These are phyloP conservation scores for Filobasidium uniguttulatum DNA, from an alignment of 1,284 basidiomycete species.

Conservation along the genomic window DNA sequence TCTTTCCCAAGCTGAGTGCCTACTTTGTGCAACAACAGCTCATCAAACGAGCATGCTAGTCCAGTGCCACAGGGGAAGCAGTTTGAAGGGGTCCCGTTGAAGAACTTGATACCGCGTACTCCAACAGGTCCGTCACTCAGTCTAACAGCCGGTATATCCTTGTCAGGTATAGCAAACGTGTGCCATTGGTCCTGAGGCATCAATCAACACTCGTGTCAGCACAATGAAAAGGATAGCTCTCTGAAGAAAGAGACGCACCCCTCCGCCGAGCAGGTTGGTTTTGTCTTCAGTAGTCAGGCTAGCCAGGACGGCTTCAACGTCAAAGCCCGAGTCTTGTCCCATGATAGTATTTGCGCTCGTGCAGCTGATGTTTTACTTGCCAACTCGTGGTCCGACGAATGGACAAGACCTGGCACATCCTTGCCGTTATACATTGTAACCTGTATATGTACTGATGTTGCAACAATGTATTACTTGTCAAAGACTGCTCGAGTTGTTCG, in stretches of 20 bases:
- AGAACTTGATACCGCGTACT: slow-evolving; percentile 17
- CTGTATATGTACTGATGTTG: too few relatives aligned
- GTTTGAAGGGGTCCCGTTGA: slow-evolving; percentile 14
- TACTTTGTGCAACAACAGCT: slow-evolving; percentile 48
- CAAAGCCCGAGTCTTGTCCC: too few relatives aligned
- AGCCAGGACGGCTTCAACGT: slow-evolving; percentile 14
- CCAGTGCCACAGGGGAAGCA: slow-evolving; percentile 19
- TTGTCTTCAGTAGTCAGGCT: slow-evolving; percentile 40
- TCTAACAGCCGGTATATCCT: neutral
- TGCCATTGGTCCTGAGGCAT: slow-evolving; percentile 72
- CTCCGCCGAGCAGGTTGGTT: slow-evolving; percentile 46
- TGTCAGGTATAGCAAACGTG: slow-evolving; percentile 33
- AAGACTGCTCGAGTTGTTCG: too few relatives aligned
- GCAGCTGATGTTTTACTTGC: too few relatives aligned
- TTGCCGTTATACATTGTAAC: too few relatives aligned
- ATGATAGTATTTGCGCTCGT: too few relatives aligned
- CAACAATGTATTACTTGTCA: too few relatives aligned
- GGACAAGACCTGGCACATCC: too few relatives aligned
- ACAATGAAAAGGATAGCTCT: too few relatives aligned
- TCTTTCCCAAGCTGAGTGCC: slow-evolving; percentile 52
- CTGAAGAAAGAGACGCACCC: slow-evolving; percentile 10
- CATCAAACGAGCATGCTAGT: slow-evolving; percentile 18
- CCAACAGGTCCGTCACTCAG: slow-evolving; percentile 61
- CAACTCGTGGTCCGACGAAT: too few relatives aligned
- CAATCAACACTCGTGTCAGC: too few relatives aligned